Percentiles rank a stretch among this genome's conserved stretches.
phyloP scores from a whole-genome alignment of 2,329 filamentous ascomycete genomes.

The Cladosporium velox region DNA sequence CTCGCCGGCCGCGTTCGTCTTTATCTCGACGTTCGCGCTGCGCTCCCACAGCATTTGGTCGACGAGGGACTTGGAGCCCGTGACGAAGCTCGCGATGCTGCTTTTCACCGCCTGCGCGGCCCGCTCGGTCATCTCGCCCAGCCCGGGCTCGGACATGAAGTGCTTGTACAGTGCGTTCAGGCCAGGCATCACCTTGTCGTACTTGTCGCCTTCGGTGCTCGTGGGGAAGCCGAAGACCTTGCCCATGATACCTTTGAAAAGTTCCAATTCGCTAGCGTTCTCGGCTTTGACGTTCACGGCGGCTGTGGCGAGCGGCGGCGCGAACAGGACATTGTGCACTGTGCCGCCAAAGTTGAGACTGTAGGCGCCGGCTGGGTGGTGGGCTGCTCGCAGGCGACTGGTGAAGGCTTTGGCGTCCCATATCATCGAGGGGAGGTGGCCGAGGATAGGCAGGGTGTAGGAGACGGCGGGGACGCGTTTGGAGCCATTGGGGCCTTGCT shows the following conservation, averaged over 20 bases:
- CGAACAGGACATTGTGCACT: constrained; percentile 54
- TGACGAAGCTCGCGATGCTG: constrained; percentile 58
- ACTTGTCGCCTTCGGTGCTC: constrained; percentile 37
- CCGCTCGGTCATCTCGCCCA: constrained; percentile 44
- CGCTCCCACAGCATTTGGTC: constrained; percentile 66
- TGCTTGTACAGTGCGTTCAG: constrained; percentile 39
- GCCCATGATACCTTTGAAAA: constrained; percentile 32
- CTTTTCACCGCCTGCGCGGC: constrained; percentile 45
- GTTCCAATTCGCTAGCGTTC: constrained; percentile 34
- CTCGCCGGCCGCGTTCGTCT: constrained; percentile 43
- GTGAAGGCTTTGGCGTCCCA: constrained; percentile 50
- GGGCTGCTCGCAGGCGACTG: constrained; percentile 42
- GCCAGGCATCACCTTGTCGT: constrained; percentile 42
- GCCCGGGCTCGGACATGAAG: constrained; percentile 51
- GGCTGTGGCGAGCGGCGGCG: constrained; percentile 49
- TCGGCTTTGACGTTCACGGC: constrained; percentile 42
- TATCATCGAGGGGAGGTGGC: constrained; percentile 55
- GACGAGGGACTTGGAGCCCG: constrained; percentile 60
- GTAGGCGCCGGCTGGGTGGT: constrained; percentile 45
- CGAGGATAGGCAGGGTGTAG: constrained; percentile 62
- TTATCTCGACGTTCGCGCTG: constrained; percentile 43
- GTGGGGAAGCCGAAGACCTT: constrained; percentile 47
- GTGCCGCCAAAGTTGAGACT: constrained; percentile 52
- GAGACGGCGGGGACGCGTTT: constrained; percentile 51
- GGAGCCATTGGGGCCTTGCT: constrained; percentile 26